Conservation (phyloP, 1,284 basidiomycete species). For the Marasmius sp. region DNA sequence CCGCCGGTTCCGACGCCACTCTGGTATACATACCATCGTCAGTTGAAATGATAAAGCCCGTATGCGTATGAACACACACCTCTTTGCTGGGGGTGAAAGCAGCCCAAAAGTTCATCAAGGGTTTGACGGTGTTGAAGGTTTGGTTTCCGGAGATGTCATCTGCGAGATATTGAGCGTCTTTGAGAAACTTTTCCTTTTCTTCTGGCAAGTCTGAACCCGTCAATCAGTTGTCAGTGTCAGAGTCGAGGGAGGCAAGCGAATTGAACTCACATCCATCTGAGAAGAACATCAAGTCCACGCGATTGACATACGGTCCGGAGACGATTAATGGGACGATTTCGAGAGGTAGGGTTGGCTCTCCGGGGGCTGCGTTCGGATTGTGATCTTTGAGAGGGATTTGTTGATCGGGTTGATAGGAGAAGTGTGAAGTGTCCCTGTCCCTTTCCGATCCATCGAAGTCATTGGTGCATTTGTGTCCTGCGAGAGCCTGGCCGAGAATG, state of each 20-base stretch:
- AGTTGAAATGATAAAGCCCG: neutral
- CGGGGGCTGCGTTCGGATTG: no score
- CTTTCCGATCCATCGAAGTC: no score
- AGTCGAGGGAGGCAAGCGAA: neutral
- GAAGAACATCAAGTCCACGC: slow-evolving; percentile 80
- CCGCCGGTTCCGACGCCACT: slow-evolving; percentile 77
- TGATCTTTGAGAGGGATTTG: no score
- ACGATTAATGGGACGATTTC: slow-evolving; percentile 58
- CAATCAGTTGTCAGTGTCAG: neutral
- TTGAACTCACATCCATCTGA: slow-evolving; percentile 74
- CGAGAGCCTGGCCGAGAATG: no score
- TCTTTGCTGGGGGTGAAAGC: slow-evolving; percentile 75
- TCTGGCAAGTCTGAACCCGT: slow-evolving; percentile 29
- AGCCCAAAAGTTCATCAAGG: slow-evolving; percentile 82
- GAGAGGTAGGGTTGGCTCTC: slow-evolving; percentile 25
- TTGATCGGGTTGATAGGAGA: no score
- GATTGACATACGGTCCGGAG: slow-evolving; percentile 62
- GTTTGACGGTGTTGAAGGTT: slow-evolving; percentile 75
- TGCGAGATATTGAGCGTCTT: slow-evolving; percentile 67
- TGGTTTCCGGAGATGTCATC: slow-evolving; percentile 71
- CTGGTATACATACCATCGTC: slow-evolving; percentile 32
- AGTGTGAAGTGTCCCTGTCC: no score
- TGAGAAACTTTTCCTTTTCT: slow-evolving; percentile 68
- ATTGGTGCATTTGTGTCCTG: no score
- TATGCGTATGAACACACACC: slow-evolving; percentile 31